phyloP scores from a whole-genome alignment of 192 early-diverging fungal genomes.

The Backusella psychrophila region DNA sequence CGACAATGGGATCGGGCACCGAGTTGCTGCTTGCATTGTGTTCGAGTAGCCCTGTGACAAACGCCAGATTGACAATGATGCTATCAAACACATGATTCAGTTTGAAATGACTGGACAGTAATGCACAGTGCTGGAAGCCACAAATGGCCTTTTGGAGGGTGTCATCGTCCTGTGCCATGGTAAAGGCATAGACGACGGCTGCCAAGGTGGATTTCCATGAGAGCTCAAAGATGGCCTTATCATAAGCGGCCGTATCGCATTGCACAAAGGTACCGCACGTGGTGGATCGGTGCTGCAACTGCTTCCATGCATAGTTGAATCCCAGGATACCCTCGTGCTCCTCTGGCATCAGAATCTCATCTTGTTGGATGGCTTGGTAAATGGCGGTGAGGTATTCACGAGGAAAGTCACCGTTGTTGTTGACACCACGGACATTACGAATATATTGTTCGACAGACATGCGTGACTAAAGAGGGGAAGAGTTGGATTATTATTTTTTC shows the following conservation, averaged over 20 bases:
- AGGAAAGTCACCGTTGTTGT: slow-evolving; percentile 81
- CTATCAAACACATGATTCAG: slow-evolving; percentile 79
- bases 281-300: slow-evolving; percentile 58
- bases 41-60: slow-evolving; percentile 70
- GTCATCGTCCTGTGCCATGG: slow-evolving; percentile 72
- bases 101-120: slow-evolving; percentile 69
- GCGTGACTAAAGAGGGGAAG: slow-evolving; percentile 43
- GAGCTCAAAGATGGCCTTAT: slow-evolving; percentile 74
- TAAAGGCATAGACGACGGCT: slow-evolving; percentile 83
- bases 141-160: slow-evolving; percentile 79
- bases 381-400: slow-evolving; percentile 79
- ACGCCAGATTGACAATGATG: slow-evolving; percentile 67
- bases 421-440: slow-evolving; percentile 86
- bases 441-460: slow-evolving; percentile 93
- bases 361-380: slow-evolving; percentile 83
- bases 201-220: slow-evolving; percentile 78
- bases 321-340: slow-evolving; percentile 94
- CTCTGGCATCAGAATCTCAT: slow-evolving; percentile 95
- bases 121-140: slow-evolving; percentile 73
- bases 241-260: slow-evolving; percentile 62
- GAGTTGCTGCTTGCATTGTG: slow-evolving; percentile 27
- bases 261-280: slow-evolving; percentile 51
- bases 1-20: slow-evolving; percentile 46
- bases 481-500: not conserved
- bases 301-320: slow-evolving; percentile 95